Evolutionary conservation across 139 green algal species (phyloP).

Genomic region (Ettlia oleoabundans): DNA sequence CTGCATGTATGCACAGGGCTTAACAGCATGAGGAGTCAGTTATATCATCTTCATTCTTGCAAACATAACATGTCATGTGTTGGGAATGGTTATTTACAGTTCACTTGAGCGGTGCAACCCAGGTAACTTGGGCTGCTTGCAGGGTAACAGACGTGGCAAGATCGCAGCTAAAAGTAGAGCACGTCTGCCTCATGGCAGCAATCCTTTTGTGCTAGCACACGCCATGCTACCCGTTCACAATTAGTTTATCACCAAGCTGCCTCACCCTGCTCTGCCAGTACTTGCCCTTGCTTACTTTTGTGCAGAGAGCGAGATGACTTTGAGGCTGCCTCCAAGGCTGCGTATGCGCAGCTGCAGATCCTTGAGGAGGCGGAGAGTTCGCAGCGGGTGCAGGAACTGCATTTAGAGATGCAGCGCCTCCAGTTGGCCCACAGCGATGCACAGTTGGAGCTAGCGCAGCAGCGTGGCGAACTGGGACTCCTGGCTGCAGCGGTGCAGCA

Average conservation of each 20-base stretch:
- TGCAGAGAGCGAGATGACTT: constrained; percentile 44
- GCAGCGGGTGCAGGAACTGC: background rate
- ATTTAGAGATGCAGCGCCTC: constrained; percentile 13
- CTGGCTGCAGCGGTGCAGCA: background rate
- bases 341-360: background rate
- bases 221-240: no score
- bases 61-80: no score
- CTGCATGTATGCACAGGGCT: background rate
- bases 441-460: constrained; percentile 34
- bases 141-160: no score
- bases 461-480: background rate
- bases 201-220: no score
- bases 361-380: constrained; percentile 17
- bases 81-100: no score
- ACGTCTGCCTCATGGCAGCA: no score
- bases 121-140: no score
- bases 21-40: no score
- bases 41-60: no score
- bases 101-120: no score
- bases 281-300: background rate
- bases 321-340: background rate
- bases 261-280: background rate
- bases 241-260: no score
- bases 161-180: no score
- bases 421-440: constrained; percentile 9